These are phyloP conservation scores for Talaromyces albobiverticillius DNA, from an alignment of 2,329 filamentous ascomycete species.

Conservation along the genomic window DNA sequence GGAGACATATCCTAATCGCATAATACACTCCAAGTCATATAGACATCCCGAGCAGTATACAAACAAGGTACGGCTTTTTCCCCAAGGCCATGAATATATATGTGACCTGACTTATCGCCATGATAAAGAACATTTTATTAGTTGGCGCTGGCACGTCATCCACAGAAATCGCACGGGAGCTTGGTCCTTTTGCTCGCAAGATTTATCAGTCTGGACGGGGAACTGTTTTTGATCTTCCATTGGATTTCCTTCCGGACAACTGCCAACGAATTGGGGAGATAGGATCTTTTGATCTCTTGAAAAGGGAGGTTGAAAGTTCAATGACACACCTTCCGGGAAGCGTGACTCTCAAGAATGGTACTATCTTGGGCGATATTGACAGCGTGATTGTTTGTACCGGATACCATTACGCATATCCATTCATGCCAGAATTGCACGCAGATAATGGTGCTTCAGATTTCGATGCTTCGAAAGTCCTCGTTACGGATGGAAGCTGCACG, in stretches of 20 bases:
- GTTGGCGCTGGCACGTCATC: conserved; percentile 57
- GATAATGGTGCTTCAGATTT: conserved; percentile 43
- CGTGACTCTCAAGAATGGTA: conserved; percentile 54
- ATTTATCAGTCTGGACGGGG: conserved; percentile 58
- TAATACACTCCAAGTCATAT: conserved; percentile 54
- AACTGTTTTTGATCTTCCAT: conserved; percentile 59
- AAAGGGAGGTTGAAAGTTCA: background rate
- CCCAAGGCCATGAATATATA: conserved; percentile 12
- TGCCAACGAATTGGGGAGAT: conserved; percentile 54
- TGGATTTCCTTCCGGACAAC: conserved; percentile 52
- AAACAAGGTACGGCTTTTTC: conserved; percentile 50
- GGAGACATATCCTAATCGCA: conserved; percentile 39
- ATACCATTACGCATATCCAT: conserved; percentile 66
- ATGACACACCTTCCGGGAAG: conserved; percentile 46
- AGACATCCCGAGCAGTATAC: conserved; percentile 46
- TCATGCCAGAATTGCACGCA: conserved; percentile 53
- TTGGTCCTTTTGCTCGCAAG: conserved; percentile 42
- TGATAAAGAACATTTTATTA: conserved; percentile 53
- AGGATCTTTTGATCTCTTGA: conserved; percentile 39
- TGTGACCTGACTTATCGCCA: conserved; percentile 20
- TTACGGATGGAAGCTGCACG: conserved; percentile 61
- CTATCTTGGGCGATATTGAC: conserved; percentile 55
- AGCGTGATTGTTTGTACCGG: conserved; percentile 66
- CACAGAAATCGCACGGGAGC: conserved; percentile 53
- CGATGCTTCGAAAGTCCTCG: conserved; percentile 53